Evolutionary conservation across 139 green algal genomes (phyloP).

Genomic region (Coccomyxa sp.): DNA sequence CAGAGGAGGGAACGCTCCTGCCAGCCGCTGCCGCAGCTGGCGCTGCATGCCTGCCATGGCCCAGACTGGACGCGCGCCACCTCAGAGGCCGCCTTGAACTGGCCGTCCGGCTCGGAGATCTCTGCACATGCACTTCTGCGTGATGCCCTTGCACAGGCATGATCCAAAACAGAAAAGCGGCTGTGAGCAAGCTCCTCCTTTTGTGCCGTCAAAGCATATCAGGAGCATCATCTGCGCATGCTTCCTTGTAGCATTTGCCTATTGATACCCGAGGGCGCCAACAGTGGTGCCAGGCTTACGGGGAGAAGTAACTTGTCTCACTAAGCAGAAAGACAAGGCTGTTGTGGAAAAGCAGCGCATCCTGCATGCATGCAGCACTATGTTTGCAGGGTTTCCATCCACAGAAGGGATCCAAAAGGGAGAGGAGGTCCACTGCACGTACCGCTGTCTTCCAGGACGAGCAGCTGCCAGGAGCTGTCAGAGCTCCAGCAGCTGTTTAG

Average conservation of each 20-base stretch:
- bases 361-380: background rate
- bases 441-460: background rate
- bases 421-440: background rate
- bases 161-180: background rate
- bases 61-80: background rate
- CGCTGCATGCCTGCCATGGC: background rate
- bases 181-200: background rate
- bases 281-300: background rate
- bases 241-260: no score
- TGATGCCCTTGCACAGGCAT: background rate
- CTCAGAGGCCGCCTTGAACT: background rate
- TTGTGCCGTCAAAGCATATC: no score
- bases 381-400: background rate
- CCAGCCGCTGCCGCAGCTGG: background rate
- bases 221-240: no score
- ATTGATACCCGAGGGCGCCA: no score
- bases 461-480: background rate
- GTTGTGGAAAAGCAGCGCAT: background rate
- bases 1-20: conserved; percentile 12
- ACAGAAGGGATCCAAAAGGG: background rate
- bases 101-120: background rate
- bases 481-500: background rate
- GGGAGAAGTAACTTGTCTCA: background rate
- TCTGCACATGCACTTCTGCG: background rate
- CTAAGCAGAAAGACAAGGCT: background rate